phyloP scores from a whole-genome alignment of 306 rosid species.

The Pterocarpus macrocarpus region DNA sequence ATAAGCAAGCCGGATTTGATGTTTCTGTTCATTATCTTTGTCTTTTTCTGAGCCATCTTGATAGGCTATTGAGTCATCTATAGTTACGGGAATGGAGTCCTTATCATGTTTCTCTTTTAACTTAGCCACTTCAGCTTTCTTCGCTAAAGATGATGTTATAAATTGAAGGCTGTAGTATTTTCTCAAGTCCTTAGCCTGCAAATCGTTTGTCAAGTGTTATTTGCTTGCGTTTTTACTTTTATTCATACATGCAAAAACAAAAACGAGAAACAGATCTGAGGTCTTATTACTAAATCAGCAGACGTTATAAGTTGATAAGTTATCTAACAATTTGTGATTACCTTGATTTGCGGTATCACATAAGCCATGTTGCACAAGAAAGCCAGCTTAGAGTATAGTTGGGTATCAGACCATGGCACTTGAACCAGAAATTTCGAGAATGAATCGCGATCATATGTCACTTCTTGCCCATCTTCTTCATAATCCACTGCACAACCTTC shows the following conservation, averaged over 20 bases:
- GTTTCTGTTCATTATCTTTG: conserved; percentile 50
- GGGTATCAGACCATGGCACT: conserved; percentile 79
- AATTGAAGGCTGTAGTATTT: conserved; percentile 71
- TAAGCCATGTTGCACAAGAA: conserved; percentile 91
- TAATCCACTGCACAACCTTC: conserved; percentile 70
- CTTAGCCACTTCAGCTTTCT: conserved; percentile 68
- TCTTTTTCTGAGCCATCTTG: conserved; percentile 48
- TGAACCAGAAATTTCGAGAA: conserved; percentile 68
- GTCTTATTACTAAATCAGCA: conserved; percentile 7
- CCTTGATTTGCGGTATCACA: conserved; percentile 80
- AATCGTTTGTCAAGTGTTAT: conserved; percentile 27
- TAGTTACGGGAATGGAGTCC: conserved; percentile 59
- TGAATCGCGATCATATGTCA: conserved; percentile 52
- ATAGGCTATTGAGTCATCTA: conserved; percentile 41
- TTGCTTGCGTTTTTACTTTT: conserved; percentile 12
- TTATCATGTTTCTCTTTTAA: conserved; percentile 59
- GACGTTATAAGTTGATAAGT: conserved; percentile 5
- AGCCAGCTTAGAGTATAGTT: conserved; percentile 76
- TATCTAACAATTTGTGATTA: conserved; percentile 38
- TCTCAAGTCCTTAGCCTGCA: conserved; percentile 79
- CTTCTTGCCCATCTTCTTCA: conserved; percentile 58
- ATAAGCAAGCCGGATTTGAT: conserved; percentile 66
- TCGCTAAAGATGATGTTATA: conserved; percentile 79
- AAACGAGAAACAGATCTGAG: conserved; percentile 16
- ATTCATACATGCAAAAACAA: conserved; percentile 12